Base-by-base conservation (phyloP, 495 filamentous ascomycete species). In the Pyronema domesticum region DNA sequence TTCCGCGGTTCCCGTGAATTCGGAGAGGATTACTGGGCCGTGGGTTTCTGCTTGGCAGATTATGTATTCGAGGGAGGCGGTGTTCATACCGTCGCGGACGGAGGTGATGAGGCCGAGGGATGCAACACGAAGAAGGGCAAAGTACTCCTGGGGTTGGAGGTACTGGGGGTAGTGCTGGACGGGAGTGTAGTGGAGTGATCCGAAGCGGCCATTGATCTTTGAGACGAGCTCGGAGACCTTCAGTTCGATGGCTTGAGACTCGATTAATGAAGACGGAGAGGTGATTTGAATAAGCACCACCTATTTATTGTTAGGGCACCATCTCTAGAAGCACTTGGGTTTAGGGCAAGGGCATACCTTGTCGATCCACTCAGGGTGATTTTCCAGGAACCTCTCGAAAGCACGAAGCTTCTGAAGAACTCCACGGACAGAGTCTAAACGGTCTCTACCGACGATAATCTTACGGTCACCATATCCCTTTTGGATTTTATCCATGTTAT, bases 21-120 rank as follows among this genome's bases (percentile, higher is more conserved):
- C 89, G 8, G 89, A 95, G 7, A 95, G 74, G 57, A 95, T 94
- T 39, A 95, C 71, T 9, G 87, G 89, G 1, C 86, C 82, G 63
- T 86, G 78, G 39, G 79, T 80, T 48, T 84, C 80, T 59, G 83
- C 81, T 68, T 95, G 89, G 69, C 86, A 91, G 49, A 95, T 76
- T 33, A 95, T 79, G 66, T 93, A 95, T 68, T 95, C 89, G 49
- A 95, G 68, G 65, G 85, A 88, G 7, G 89, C 94, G 10, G 89
- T 94, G 71, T 95, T 95, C 87, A 95, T 94, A 52, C 89, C 89
- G 67, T 95, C 89, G 42, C 89, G 77, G 30, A 94, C 86, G 44
- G 83, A 89, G 6, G 89, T 94, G 65, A 94, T 94, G 39, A 95
- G 70, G 18, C 87, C 89, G 34, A 94, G 81, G 67, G 94, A 85